Evolutionary conservation across 2,329 filamentous ascomycete species (phyloP), one percentile per base, ranked within the genome.

Genomic region (Penicillium hordei): DNA sequence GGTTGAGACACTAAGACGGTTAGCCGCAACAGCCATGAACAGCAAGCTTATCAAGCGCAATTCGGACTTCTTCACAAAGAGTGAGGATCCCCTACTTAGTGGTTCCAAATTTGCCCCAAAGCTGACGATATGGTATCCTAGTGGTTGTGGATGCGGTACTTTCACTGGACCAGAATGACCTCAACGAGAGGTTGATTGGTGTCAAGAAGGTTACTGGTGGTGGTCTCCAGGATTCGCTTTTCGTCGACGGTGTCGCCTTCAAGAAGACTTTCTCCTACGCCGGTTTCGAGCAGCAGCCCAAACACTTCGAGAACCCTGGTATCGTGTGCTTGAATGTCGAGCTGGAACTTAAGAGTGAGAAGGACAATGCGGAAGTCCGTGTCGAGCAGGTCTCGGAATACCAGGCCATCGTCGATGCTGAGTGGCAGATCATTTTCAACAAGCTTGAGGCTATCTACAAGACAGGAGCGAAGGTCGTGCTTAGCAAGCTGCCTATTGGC

Each of bases 211-310:
- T 99, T 62, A 93, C 92, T 39, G 94, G 94, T 72, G 94, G 94
- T 75, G 96, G 91, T 38, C 86, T 99, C 33, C 94, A 96, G 71
- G 94, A 97, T 63, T 97, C 93, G 2, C 85, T 96, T 40, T 97
- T 97, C 78, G 89, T 99, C 73, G 94, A 97, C 76, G 94, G 94
- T 72, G 94, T 99, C 61, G 93, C 94, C 36, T 99, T 99, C 84
- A 97, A 97, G 83, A 99, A 99, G 86, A 99, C 94, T 5, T 99
- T 99, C 78, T 93, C 93, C 51, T 99, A 99, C 74, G 94, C 94
- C 68, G 94, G 94, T 73, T 99, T 99, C 79, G 94, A 99, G 80
- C 94, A 99, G 80, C 94, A 99, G 80, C 94, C 94, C 65, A 99
- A 99, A 80, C 88, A 86, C 8, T 97, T 99, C 82, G 87, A 84